Evolutionary conservation across 2,329 filamentous ascomycete genomes (phyloP).

Genomic region (Clonostachys solani): DNA sequence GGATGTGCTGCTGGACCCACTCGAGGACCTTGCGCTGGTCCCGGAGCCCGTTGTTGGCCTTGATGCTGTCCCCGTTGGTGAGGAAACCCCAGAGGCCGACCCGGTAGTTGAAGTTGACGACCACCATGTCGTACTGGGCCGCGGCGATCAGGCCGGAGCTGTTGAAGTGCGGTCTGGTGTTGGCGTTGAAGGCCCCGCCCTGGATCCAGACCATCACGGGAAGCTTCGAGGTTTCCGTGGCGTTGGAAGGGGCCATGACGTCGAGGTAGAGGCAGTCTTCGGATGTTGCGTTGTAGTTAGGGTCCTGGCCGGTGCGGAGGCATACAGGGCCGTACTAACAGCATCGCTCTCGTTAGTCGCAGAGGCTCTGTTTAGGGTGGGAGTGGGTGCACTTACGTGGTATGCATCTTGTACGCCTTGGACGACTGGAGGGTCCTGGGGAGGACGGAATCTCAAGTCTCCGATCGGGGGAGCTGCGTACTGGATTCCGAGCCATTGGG

Average conservation of each 20-base stretch:
- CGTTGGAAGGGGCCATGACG: constrained; percentile 54
- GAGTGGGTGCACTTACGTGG: constrained; percentile 30
- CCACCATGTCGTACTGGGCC: constrained; percentile 57
- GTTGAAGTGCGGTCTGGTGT: constrained; percentile 48
- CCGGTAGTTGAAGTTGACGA: constrained; percentile 73
- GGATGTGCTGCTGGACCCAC: constrained; percentile 66
- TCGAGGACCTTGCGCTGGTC: constrained; percentile 66
- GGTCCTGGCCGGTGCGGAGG: constrained; percentile 18
- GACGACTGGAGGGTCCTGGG: constrained; percentile 52
- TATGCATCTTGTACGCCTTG: constrained; percentile 45
- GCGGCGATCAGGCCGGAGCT: constrained; percentile 53
- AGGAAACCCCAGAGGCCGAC: constrained; percentile 73
- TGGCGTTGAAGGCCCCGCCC: constrained; percentile 55
- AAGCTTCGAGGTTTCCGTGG: constrained; percentile 42
- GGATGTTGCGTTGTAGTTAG: constrained; percentile 21
- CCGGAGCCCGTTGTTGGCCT: constrained; percentile 64
- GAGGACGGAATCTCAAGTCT: constrained; percentile 61
- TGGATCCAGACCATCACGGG: constrained; percentile 60
- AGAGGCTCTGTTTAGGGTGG: neutral
- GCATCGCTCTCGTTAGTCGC: neutral
- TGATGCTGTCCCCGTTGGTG: constrained; percentile 49
- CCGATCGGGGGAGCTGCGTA: constrained; percentile 69
- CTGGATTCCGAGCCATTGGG: constrained; percentile 70
- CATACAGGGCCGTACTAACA: constrained; percentile 18
- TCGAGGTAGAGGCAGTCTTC: constrained; percentile 71